phyloP scores from a whole-genome alignment of 306 rosid species.

The Luffa aegyptiaca region DNA sequence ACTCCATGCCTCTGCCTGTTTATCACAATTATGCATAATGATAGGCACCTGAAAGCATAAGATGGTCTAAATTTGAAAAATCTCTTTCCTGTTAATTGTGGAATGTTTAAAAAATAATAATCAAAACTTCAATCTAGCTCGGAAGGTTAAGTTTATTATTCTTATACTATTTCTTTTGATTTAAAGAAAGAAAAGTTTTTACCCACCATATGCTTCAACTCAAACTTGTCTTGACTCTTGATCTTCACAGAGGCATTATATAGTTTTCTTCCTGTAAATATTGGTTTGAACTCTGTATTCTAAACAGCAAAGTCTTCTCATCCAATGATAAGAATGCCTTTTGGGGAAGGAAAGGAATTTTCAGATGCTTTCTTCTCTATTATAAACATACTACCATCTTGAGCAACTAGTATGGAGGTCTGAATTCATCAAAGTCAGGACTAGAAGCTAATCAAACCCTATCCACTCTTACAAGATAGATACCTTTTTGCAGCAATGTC shows the following conservation, averaged over 20 bases:
- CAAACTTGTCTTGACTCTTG: not conserved
- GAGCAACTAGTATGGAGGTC: not conserved
- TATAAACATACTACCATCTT: not conserved
- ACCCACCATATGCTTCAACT: not conserved
- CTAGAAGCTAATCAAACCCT: not conserved
- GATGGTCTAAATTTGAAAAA: not conserved
- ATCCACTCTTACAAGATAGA: constrained; percentile 13
- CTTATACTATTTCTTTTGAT: not conserved
- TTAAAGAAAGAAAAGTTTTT: not conserved
- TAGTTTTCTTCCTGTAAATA: not conserved
- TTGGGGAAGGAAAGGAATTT: not conserved
- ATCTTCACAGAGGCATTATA: not conserved
- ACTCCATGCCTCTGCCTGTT: constrained; percentile 75
- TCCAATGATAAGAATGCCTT: not conserved
- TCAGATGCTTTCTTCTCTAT: not conserved
- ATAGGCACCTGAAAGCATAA: constrained; percentile 59
- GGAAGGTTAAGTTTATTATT: not conserved
- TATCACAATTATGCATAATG: constrained; percentile 60
- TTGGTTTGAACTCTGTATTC: not conserved
- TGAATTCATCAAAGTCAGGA: not conserved
- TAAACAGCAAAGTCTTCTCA: not conserved
- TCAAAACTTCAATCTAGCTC: not conserved
- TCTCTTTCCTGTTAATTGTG: not conserved
- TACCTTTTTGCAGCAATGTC: constrained; percentile 93
- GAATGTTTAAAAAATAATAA: not conserved